Percentiles rank a stretch among this genome's conserved stretches.
Evolutionary conservation across 257 asterid species (phyloP).

Genomic region (Misopates orontium): DNA sequence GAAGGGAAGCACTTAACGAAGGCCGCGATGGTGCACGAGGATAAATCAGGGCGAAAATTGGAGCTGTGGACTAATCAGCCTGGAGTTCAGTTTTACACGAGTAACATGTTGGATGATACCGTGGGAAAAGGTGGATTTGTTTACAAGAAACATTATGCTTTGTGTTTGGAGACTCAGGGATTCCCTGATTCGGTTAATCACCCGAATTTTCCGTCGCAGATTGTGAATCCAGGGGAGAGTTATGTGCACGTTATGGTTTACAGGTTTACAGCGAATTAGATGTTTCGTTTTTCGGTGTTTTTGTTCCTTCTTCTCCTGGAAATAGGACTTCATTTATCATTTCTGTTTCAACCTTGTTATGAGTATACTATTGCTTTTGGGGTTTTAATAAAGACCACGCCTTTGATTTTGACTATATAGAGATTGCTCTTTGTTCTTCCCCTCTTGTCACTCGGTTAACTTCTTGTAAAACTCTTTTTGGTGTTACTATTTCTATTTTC

Average conservation of each 20-base stretch:
- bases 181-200: constrained; percentile 86
- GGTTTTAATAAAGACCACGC: too few species aligned
- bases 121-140: constrained; percentile 61
- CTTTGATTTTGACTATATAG: too few species aligned
- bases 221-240: constrained; percentile 59
- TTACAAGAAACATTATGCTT: constrained; percentile 48
- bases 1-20: constrained; percentile 34
- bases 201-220: constrained; percentile 27
- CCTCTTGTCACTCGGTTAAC: too few species aligned
- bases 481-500: too few species aligned
- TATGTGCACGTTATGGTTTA: constrained; percentile 70
- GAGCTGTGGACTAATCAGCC: constrained; percentile 81
- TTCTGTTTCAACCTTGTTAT: too few species aligned
- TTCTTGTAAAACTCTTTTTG: too few species aligned
- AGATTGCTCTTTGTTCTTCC: too few species aligned
- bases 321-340: too few species aligned
- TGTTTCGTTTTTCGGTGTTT: too few species aligned
- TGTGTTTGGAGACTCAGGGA: constrained; percentile 86
- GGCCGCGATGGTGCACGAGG: constrained; percentile 53
- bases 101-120: constrained; percentile 50
- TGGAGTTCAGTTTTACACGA: constrained; percentile 78
- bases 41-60: constrained; percentile 65
- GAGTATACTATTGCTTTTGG: too few species aligned
- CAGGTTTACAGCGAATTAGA: constrained; percentile 50
- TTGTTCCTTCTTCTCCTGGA: too few species aligned